phyloP scores from a whole-genome alignment of 2,329 filamentous ascomycete species.

The Amauroascus niger region DNA sequence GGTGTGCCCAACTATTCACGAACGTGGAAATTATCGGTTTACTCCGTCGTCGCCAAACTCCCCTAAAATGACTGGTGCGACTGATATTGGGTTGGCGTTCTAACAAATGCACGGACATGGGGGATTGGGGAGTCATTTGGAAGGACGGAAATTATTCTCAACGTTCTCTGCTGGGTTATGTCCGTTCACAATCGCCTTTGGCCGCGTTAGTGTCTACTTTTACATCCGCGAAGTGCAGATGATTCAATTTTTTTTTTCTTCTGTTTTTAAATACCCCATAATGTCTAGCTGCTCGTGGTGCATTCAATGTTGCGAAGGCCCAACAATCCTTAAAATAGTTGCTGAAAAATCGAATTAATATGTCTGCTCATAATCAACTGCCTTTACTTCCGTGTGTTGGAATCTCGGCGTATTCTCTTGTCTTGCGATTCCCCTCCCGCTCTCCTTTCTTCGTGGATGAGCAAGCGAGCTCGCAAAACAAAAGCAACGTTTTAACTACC shows the following conservation, averaged over 20 bases:
- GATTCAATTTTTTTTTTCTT: not conserved
- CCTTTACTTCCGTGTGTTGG: too few species aligned
- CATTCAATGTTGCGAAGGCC: not conserved
- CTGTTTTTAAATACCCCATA: not conserved
- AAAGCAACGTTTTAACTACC: not conserved
- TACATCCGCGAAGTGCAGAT: not conserved
- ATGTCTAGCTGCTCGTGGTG: not conserved
- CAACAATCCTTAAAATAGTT: not conserved
- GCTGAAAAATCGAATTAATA: not conserved
- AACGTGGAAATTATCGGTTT: constrained; percentile 19
- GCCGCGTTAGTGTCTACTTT: not conserved
- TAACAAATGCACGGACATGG: constrained; percentile 11
- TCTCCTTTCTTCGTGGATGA: too few species aligned
- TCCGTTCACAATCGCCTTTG: not conserved
- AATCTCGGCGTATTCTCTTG: too few species aligned
- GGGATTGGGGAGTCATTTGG: not conserved
- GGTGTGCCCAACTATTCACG: constrained; percentile 22
- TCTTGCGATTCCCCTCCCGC: too few species aligned
- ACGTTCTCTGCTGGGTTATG: not conserved
- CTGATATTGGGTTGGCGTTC: constrained; percentile 27
- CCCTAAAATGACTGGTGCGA: constrained; percentile 9
- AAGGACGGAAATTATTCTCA: not conserved
- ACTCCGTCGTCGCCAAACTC: not conserved
- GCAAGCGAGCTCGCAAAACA: not conserved
- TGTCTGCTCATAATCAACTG: not conserved